These are phyloP conservation scores for Mrakia blollopis DNA, from an alignment of 768 basidiomycete species.

Conservation along the genomic window DNA sequence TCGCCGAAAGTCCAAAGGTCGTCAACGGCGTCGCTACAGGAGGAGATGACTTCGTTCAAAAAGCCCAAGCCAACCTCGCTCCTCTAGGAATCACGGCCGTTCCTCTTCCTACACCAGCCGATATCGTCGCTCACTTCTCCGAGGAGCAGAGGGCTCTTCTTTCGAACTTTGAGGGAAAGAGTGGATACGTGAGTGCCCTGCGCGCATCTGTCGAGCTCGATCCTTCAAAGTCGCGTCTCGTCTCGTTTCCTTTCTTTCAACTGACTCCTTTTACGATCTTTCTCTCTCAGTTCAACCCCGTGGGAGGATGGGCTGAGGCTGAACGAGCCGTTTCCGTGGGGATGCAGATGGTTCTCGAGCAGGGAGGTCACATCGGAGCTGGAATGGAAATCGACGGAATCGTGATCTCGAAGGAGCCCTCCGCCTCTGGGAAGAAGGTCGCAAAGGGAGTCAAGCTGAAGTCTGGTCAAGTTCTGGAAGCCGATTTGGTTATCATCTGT, in stretches of 20 bases:
- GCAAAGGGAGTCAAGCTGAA: slow-evolving; percentile 57
- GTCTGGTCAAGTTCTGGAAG: slow-evolving; percentile 49
- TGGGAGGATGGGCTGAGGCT: slow-evolving; percentile 82
- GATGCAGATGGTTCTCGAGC: slow-evolving; percentile 54
- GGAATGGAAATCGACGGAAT: slow-evolving; percentile 59
- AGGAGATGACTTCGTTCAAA: background rate
- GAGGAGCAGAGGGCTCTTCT: background rate
- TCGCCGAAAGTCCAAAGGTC: background rate
- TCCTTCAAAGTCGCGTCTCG: background rate
- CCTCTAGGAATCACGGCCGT: slow-evolving; percentile 17
- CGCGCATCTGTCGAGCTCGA: background rate
- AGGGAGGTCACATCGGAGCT: slow-evolving; percentile 58
- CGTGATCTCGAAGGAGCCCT: slow-evolving; percentile 31
- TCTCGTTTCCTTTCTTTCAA: background rate
- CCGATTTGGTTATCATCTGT: slow-evolving; percentile 52
- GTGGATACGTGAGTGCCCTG: slow-evolving; percentile 50
- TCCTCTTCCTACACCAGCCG: slow-evolving; percentile 11
- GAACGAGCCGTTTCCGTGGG: slow-evolving; percentile 58
- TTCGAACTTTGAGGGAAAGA: slow-evolving; percentile 38
- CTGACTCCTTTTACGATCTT: background rate
- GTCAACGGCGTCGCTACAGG: slow-evolving; percentile 9
- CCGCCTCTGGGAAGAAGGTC: slow-evolving; percentile 36
- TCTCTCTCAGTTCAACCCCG: slow-evolving; percentile 52
- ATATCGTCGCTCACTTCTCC: slow-evolving; percentile 26
- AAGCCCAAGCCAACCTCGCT: background rate